These are phyloP conservation scores for Trichomonas tenax DNA, from an alignment of 208 protist genomes.

Conservation along the genomic window DNA sequence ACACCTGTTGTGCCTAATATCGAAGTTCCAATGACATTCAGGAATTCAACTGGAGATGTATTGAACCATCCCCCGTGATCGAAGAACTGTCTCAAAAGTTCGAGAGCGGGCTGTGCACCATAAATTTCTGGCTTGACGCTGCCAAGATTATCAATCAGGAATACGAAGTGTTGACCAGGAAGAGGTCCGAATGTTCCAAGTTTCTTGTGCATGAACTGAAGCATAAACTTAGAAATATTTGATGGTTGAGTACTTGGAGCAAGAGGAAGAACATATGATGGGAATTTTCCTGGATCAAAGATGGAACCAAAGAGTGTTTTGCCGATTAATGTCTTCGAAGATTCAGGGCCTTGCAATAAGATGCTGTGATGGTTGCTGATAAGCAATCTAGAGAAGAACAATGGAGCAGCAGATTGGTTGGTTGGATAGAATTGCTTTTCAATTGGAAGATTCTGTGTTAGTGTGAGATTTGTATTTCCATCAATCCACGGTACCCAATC, in stretches of 20 bases:
- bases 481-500: not conserved
- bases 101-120: conserved; percentile 82
- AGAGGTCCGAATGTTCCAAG: not conserved
- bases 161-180: conserved; percentile 35
- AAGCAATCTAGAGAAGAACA: not conserved
- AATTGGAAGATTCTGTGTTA: not conserved
- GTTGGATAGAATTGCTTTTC: not conserved
- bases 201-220: not conserved
- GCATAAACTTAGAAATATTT: not conserved
- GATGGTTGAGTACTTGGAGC: conserved; percentile 65
- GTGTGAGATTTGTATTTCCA: not conserved
- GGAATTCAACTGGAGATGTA: conserved; percentile 73
- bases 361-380: not conserved
- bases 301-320: not conserved
- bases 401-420: not conserved
- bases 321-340: not conserved
- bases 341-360: not conserved
- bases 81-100: conserved; percentile 85
- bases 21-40: conserved; percentile 61
- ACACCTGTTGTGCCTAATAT: conserved; percentile 40
- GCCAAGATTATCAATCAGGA: conserved; percentile 91
- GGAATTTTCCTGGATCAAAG: conserved; percentile 45
- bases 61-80: conserved; percentile 86
- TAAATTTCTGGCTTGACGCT: conserved; percentile 83
- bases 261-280: conserved; percentile 61